phyloP scores from a whole-genome alignment of 306 rosid genomes.

The Prosopis cineraria region DNA sequence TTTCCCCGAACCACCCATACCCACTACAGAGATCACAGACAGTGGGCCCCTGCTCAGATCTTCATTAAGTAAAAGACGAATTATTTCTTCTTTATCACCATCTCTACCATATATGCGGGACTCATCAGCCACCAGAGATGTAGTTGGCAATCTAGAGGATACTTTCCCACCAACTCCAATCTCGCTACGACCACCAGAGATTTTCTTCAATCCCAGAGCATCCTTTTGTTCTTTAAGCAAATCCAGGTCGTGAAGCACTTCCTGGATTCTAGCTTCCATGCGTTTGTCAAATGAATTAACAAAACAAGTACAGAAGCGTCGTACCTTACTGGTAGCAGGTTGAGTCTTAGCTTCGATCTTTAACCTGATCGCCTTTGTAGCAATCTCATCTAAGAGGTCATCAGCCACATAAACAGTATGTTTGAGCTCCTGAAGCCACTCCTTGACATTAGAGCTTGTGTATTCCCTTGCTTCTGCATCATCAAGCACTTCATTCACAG shows the following conservation, averaged over 20 bases:
- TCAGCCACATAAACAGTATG: conserved; percentile 20
- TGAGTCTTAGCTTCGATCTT: not conserved
- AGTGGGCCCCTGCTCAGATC: too few species aligned
- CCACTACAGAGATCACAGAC: too few species aligned
- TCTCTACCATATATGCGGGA: too few species aligned
- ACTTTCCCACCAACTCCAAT: conserved; percentile 25
- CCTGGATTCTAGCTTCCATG: conserved; percentile 6
- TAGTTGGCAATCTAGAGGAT: too few species aligned
- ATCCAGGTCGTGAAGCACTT: conserved; percentile 16
- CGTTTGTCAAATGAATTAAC: conserved; percentile 1
- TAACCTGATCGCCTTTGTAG: not conserved
- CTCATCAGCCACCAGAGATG: too few species aligned
- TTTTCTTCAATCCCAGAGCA: conserved; percentile 31
- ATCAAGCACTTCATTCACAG: conserved; percentile 5
- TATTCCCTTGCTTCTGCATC: conserved; percentile 45
- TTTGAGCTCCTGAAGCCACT: conserved; percentile 38
- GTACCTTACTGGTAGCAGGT: not conserved
- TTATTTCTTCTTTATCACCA: too few species aligned
- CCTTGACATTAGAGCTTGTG: conserved; percentile 11
- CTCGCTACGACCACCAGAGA: not conserved
- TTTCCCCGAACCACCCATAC: too few species aligned
- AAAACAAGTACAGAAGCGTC: not conserved
- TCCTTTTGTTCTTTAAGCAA: conserved; percentile 31
- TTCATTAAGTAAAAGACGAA: too few species aligned
- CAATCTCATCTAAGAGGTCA: conserved; percentile 41